Evolutionary conservation across 148 eudicot genomes (phyloP), one percentile per base, ranked within the genome.

Genomic region (Mesembryanthemum crystallinum): DNA sequence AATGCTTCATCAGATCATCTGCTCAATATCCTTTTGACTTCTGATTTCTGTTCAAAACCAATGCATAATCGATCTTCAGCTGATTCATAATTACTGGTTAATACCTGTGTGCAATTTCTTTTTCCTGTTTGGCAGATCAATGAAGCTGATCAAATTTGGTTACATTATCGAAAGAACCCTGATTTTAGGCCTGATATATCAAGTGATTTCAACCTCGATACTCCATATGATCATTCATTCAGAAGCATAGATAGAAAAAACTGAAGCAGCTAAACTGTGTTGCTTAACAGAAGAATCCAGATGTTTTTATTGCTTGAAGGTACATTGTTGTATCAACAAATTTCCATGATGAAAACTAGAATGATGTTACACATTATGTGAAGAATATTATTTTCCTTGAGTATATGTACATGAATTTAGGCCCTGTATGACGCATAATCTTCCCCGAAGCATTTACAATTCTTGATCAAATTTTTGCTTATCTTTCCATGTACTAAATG

Each of bases 221-320:
- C n/a, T 52, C 6, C n/a, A 15, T 15, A 52, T 52, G 57, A 52
- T 18, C n/a, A 17, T 52, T 52, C n/a, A 52, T 52, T 17, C 12
- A 52, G 18, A 57, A 17, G n/a, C n/a, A 57, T n/a, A 23, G 24
- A n/a, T 0, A 57, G 6, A 57, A 57, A n/a, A 17, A 21, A 57
- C n/a, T 8, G 28, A 5, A 18, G 27, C 2, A 57, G 24, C 61
- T 14, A 27, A 69, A 49, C 37, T 69, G 1, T 47, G 5, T 37
- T 14, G 2, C 23, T 27, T 21, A 61, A 76, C 35, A 51, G 28
- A 60, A 63, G 20, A 39, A 61, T 68, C 24, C 33, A 68, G 12
- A 33, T 28, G 54, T n/a, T 47, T 37, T 61, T 73, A 67, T 73
- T 73, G 69, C 61, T 54, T 67, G 73, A 52, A 73, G 42, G 65